Evolutionary conservation across 2,329 filamentous ascomycete genomes (phyloP).

Genomic region (Hypoxylon rubiginosum): DNA sequence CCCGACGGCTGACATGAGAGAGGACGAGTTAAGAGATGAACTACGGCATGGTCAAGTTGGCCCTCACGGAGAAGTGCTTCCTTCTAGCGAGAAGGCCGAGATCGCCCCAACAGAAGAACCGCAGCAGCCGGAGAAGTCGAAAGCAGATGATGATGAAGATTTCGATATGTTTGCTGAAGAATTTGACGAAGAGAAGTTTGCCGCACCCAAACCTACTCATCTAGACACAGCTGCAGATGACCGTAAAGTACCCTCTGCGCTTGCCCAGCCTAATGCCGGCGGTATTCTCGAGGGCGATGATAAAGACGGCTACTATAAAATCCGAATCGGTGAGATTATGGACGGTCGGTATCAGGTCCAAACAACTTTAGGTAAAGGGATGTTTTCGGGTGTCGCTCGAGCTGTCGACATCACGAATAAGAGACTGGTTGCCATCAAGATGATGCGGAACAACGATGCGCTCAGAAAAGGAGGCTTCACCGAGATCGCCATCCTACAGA

Average conservation of each 20-base stretch:
- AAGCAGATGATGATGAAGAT: slow-evolving; percentile 73
- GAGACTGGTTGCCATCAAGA: slow-evolving; percentile 92
- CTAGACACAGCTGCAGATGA: slow-evolving; percentile 57
- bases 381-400: slow-evolving; percentile 96
- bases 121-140: slow-evolving; percentile 58
- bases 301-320: slow-evolving; percentile 95
- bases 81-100: slow-evolving; percentile 52
- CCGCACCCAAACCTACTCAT: slow-evolving; percentile 62
- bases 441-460: slow-evolving; percentile 96
- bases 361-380: slow-evolving; percentile 88
- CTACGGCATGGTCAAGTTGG: slow-evolving; percentile 65
- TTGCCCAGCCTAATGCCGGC: slow-evolving; percentile 68
- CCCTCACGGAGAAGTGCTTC: slow-evolving; percentile 70
- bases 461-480: slow-evolving; percentile 93
- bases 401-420: slow-evolving; percentile 82
- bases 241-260: slow-evolving; percentile 62
- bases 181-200: slow-evolving; percentile 76
- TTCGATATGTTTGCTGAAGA: slow-evolving; percentile 94
- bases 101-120: slow-evolving; percentile 53
- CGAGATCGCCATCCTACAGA: slow-evolving; percentile 92
- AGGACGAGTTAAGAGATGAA: slow-evolving; percentile 74
- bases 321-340: slow-evolving; percentile 90
- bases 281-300: slow-evolving; percentile 94
- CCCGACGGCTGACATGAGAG: slow-evolving; percentile 80
- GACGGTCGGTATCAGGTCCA: slow-evolving; percentile 91